Conservation (phyloP, 352 stramenopile genomes). For the Phytophthora fragariaefolia region DNA sequence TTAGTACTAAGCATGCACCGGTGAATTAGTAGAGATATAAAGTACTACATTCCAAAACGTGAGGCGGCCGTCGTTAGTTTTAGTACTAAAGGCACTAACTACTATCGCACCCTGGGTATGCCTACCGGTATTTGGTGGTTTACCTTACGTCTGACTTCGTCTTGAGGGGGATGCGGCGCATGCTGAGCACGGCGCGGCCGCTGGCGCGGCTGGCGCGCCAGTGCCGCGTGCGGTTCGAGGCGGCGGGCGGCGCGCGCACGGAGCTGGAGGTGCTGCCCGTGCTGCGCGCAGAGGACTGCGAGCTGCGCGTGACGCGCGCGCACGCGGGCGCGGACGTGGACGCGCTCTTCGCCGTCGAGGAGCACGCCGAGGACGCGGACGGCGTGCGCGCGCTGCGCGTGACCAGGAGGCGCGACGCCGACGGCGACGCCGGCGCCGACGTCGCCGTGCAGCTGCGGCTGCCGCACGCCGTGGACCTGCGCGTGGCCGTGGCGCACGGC, state of each 20-base stretch:
- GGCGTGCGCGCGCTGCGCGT: conserved; percentile 37
- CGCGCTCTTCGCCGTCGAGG: conserved; percentile 34
- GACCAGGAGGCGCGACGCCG: conserved; percentile 24
- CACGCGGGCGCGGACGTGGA: conserved; percentile 5
- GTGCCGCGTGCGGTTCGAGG: conserved; percentile 50
- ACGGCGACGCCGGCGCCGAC: neutral
- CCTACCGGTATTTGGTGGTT: no score
- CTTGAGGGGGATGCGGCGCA: no score
- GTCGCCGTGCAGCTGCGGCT: conserved; percentile 48
- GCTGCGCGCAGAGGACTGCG: conserved; percentile 57
- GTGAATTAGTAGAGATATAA: no score
- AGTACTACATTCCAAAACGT: no score
- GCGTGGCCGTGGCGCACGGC: conserved; percentile 55
- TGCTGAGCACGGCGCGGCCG: conserved; percentile 23
- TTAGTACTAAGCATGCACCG: no score
- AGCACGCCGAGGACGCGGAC: conserved; percentile 20
- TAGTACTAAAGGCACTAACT: no score
- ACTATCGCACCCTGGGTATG: no score
- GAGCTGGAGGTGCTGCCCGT: conserved; percentile 59
- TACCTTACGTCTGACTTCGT: no score
- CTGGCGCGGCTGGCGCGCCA: conserved; percentile 51
- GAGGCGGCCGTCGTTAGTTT: no score
- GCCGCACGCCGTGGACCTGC: conserved; percentile 54
- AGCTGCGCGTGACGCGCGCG: conserved; percentile 34
- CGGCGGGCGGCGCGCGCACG: conserved; percentile 40